Evolutionary conservation across 2,329 filamentous ascomycete genomes (phyloP).

Genomic region (Tolypocladium amazonense): DNA sequence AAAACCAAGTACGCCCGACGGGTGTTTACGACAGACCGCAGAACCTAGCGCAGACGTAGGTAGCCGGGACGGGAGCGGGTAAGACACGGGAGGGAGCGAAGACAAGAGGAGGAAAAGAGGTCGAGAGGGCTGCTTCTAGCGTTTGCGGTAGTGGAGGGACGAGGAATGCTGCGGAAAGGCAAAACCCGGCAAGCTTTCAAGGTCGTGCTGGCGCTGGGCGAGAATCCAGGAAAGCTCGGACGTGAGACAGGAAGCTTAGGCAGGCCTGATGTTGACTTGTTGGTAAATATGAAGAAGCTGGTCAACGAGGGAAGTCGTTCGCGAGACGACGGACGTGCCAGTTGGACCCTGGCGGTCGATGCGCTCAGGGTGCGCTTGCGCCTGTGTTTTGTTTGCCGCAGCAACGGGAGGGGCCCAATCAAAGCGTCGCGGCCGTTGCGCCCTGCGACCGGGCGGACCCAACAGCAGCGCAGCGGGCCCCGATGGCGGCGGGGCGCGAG

Average conservation of each 20-base stretch:
- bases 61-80: not conserved
- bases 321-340: not conserved
- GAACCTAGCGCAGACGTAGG: not conserved
- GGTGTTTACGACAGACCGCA: not conserved
- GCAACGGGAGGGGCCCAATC: conserved; percentile 9
- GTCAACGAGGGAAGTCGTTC: not conserved
- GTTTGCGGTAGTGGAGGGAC: not conserved
- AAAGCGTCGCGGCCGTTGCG: not conserved
- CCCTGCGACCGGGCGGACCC: not conserved
- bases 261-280: not conserved
- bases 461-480: not conserved
- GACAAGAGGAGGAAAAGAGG: not conserved
- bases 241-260: not conserved
- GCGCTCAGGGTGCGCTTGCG: not conserved
- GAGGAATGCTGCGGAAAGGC: not conserved
- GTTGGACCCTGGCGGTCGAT: not conserved
- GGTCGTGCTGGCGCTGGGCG: not conserved
- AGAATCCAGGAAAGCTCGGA: not conserved
- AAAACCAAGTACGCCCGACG: not conserved
- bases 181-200: not conserved
- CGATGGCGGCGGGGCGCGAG: not conserved
- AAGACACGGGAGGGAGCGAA: not conserved
- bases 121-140: not conserved
- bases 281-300: not conserved
- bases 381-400: conserved; percentile 10